These are phyloP conservation scores for Withania somnifera DNA, from an alignment of 305 asterid species.

Conservation along the genomic window DNA sequence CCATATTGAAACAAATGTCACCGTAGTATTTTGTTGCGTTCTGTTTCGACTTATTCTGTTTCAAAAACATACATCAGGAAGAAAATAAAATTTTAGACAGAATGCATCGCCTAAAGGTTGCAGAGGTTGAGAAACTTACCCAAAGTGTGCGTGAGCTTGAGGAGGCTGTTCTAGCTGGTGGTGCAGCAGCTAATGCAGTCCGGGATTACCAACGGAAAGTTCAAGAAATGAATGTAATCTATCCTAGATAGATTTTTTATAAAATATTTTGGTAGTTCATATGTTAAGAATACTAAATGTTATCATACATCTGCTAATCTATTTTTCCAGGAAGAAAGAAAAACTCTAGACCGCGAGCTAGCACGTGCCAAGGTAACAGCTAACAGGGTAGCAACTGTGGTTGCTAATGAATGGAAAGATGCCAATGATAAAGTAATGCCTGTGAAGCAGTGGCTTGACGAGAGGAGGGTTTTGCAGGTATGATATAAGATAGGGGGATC, in stretches of 20 bases:
- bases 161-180: constrained; percentile 98
- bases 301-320: background rate
- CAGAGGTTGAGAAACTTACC: constrained; percentile 94
- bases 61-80: constrained; percentile 36
- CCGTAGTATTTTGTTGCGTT: background rate
- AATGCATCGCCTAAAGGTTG: constrained; percentile 94
- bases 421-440: constrained; percentile 98
- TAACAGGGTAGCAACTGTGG: constrained; percentile 95
- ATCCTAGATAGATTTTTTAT: background rate
- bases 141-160: constrained; percentile 97
- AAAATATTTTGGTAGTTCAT: background rate
- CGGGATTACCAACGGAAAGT: constrained; percentile 98
- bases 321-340: constrained; percentile 70
- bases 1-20: background rate
- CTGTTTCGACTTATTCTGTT: background rate
- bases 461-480: constrained; percentile 90
- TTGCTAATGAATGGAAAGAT: constrained; percentile 98
- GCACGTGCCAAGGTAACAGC: constrained; percentile 99
- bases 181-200: constrained; percentile 99
- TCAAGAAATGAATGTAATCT: constrained; percentile 91
- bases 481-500: background rate
- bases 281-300: background rate
- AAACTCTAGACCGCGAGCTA: constrained; percentile 90
- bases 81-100: constrained; percentile 90
- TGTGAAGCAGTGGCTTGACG: constrained; percentile 95